A percentile compares a stretch with the other conserved stretches of the same genome.
phyloP scores from a whole-genome alignment of 345 rosid species.

The Hibiscus tridactylites region DNA sequence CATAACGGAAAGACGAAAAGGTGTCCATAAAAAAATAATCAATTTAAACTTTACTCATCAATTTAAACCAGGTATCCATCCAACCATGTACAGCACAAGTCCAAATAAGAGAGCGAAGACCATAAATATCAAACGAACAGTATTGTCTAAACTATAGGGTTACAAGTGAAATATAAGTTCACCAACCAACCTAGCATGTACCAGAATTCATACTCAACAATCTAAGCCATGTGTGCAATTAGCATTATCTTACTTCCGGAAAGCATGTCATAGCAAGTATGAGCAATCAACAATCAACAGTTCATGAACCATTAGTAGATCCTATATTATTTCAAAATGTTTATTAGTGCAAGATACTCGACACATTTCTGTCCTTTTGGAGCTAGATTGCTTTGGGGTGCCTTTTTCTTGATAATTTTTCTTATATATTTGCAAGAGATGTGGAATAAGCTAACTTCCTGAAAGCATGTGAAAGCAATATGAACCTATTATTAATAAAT shows the following conservation, averaged over 20 bases:
- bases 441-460: background rate
- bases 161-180: background rate
- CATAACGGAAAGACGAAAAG: background rate
- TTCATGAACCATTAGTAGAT: too few species aligned
- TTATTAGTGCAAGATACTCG: too few species aligned
- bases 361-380: too few species aligned
- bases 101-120: background rate
- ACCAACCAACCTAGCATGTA: background rate
- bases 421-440: background rate
- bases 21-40: background rate
- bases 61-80: background rate
- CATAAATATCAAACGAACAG: background rate
- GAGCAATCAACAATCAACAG: too few species aligned
- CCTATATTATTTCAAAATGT: too few species aligned
- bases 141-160: background rate
- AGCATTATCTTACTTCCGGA: background rate
- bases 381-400: background rate
- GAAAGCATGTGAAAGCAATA: background rate
- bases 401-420: background rate
- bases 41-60: background rate
- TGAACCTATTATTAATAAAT: background rate
- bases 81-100: background rate
- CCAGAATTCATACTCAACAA: background rate
- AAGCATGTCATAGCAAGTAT: too few species aligned
- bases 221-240: background rate